phyloP scores from a whole-genome alignment of 129 eudicot genomes.

The Chrysanthemum seticuspe region DNA sequence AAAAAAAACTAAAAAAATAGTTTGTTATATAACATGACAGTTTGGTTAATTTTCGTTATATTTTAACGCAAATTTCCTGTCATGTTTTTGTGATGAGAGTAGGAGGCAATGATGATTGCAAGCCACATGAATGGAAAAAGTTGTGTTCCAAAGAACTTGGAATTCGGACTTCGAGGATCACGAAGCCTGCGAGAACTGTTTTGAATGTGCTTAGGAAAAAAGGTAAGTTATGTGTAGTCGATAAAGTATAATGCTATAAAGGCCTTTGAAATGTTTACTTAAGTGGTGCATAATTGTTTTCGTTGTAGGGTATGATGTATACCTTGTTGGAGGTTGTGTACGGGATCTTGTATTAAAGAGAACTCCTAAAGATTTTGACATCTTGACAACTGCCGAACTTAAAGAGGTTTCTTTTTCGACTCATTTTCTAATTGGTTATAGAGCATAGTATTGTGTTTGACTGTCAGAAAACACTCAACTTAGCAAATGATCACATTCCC shows the following conservation, averaged over 20 bases:
- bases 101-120: conserved; percentile 30
- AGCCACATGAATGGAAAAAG: conserved; percentile 55
- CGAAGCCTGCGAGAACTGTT: conserved; percentile 47
- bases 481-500: no score
- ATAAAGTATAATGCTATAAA: no score
- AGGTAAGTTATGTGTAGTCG: conserved; percentile 22
- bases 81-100: conserved; percentile 11
- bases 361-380: conserved; percentile 64
- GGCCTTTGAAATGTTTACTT: neutral
- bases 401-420: conserved; percentile 45
- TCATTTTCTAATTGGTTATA: conserved; percentile 6
- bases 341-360: conserved; percentile 54
- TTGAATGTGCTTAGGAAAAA: conserved; percentile 50
- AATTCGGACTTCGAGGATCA: conserved; percentile 47
- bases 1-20: no score
- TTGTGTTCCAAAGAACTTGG: conserved; percentile 58
- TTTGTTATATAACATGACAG: no score
- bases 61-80: neutral
- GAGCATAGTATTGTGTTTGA: no score
- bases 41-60: neutral
- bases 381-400: conserved; percentile 65
- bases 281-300: neutral
- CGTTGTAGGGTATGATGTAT: conserved; percentile 52
- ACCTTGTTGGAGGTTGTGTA: conserved; percentile 67
- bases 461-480: no score